Evolutionary conservation across 129 eudicot species (phyloP).

Genomic region (Pittosporum tobira): DNA sequence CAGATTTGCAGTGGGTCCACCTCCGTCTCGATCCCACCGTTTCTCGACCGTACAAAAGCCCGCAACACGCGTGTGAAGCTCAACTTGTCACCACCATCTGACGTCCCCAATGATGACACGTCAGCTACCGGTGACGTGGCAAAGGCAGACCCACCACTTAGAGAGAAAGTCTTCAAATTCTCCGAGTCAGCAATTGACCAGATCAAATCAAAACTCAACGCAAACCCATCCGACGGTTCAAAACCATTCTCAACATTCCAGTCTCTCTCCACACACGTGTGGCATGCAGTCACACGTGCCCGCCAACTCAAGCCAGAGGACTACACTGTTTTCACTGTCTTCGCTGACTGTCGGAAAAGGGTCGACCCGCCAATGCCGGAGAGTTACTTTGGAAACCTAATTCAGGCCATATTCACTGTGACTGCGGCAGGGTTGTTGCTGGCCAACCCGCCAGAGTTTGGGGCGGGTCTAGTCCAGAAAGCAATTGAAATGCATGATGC

Average conservation of each 20-base stretch:
- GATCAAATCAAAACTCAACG: conserved; percentile 54
- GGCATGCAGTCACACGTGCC: conserved; percentile 83
- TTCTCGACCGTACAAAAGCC: conserved; percentile 85
- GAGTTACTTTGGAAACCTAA: conserved; percentile 84
- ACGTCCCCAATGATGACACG: conserved; percentile 27
- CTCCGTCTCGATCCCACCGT: conserved; percentile 52
- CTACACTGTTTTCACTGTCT: conserved; percentile 89
- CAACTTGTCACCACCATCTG: conserved; percentile 64
- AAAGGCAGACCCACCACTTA: conserved; percentile 29
- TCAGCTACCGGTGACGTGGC: conserved; percentile 28
- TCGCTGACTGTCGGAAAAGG: conserved; percentile 87
- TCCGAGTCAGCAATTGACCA: conserved; percentile 70
- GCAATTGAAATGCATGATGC: conserved; percentile 68
- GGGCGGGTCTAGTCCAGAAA: conserved; percentile 52
- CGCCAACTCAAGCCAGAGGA: conserved; percentile 76
- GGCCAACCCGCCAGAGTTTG: conserved; percentile 62
- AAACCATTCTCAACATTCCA: conserved; percentile 90
- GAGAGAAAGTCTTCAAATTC: conserved; percentile 76
- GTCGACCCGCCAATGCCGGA: conserved; percentile 98
- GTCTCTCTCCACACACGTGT: conserved; percentile 83
- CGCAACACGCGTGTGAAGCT: conserved; percentile 82
- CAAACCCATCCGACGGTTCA: conserved; percentile 34
- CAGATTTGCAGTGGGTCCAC: conserved; percentile 67
- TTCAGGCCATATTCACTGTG: conserved; percentile 91
- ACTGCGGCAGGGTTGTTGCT: conserved; percentile 75